Evolutionary conservation across 257 asterid genomes (phyloP), one percentile per base, ranked within the genome.

Genomic region (Craterostigma plantagineum): DNA sequence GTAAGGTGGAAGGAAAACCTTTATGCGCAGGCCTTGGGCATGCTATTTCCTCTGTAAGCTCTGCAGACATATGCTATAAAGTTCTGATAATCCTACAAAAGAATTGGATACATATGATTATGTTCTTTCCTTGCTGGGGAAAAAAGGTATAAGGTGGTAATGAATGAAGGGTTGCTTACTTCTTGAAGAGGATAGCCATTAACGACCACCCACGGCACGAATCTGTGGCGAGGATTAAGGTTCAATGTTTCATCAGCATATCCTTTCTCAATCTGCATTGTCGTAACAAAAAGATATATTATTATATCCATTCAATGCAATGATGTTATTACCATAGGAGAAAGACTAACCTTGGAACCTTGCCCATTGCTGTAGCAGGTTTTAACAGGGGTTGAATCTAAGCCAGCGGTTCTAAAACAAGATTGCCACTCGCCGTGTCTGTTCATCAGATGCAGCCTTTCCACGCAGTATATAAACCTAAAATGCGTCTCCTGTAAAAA

Each of bases 141-240:
- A 4, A 35, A 33, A 43, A 12, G 10, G 11, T 38, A 53, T 15
- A 41, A 38, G 11, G 52, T 14, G 44, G 16, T 40, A 14, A 42
- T 5, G 59, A 7, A 14, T 12, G n/a, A n/a, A n/a, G n/a, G 14
- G 18, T 10, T 36, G 18, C 79, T 57, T 35, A 85, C 92, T 46
- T 73, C 75, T 73, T 69, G 73, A 47, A 86, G 80, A 49, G 97
- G 82, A 27, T 35, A 51, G 56, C 68, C 61, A 57, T 87, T 66
- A 49, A 87, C 92, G 11, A 81, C 68, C 18, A 87, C 85, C 97
- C 95, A 81, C 18, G 97, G 97, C 14, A 87, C 95, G 52, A 66
- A 87, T 60, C 65, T 65, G 59, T 73, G 97, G 35, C 62, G 61
- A n/a, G 95, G 97, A 35, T 65, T 63, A 15, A 87, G 85, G 2